Conservation (phyloP, 148 eudicot species). For the Pharnaceum exiguum region DNA sequence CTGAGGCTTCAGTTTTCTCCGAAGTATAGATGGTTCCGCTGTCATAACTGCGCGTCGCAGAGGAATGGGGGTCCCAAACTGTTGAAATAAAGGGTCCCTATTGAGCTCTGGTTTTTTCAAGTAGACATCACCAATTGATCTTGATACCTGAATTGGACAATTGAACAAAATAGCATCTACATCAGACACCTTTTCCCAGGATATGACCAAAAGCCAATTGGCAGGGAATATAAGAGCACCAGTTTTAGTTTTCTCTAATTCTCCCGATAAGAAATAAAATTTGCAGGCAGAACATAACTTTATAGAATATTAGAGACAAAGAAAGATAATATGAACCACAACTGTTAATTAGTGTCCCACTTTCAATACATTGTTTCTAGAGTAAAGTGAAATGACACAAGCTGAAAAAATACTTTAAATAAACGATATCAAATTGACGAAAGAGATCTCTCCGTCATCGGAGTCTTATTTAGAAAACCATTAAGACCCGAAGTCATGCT, state of each 20-base stretch:
- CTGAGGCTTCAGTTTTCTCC: slow-evolving; percentile 35
- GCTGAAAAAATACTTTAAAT: no score
- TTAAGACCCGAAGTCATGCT: no score
- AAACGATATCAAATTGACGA: no score
- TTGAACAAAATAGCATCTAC: slow-evolving; percentile 12
- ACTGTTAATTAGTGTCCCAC: no score
- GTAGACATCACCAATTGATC: slow-evolving; percentile 72
- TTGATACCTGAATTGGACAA: slow-evolving; percentile 43
- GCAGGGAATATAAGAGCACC: not conserved
- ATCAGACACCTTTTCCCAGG: slow-evolving; percentile 5
- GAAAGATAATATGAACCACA: no score
- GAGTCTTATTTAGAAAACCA: no score
- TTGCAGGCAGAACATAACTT: no score
- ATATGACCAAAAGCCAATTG: not conserved
- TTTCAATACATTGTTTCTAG: no score
- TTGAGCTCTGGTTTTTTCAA: slow-evolving; percentile 51
- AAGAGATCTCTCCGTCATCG: no score
- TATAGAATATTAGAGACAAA: no score
- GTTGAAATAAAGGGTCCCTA: slow-evolving; percentile 33
- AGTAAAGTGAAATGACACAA: no score
- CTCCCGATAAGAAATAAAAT: not conserved
- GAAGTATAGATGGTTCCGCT: slow-evolving; percentile 49
- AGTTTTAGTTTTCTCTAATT: not conserved
- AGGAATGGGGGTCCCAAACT: slow-evolving; percentile 39
- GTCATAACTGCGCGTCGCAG: slow-evolving; percentile 40